Conservation (phyloP, 75 land plant genomes). For the Sequoiadendron giganteum region DNA sequence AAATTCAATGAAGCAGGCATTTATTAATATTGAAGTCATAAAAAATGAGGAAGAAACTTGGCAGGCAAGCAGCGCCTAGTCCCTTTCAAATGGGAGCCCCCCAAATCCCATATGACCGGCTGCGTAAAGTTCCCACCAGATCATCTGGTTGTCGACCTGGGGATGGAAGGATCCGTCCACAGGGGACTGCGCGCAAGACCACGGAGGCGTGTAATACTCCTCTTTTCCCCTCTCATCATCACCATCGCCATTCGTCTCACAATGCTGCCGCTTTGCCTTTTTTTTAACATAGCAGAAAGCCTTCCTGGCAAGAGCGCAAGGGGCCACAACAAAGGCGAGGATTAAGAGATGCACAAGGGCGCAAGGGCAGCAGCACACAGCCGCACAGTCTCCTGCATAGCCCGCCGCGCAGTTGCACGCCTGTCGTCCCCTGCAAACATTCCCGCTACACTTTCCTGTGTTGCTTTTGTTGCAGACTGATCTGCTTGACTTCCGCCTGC, state of each 20-base stretch:
- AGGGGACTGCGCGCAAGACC: neutral
- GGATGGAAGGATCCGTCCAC: neutral
- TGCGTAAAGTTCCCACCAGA: conserved; percentile 5
- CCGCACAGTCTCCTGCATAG: conserved; percentile 53
- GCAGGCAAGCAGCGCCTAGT: neutral
- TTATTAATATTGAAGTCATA: too few species aligned
- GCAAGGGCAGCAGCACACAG: conserved; percentile 50
- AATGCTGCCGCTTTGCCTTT: neutral
- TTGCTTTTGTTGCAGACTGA: neutral
- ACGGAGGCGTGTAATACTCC: neutral
- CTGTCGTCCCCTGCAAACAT: neutral
- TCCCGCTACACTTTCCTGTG: neutral
- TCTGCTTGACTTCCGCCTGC: too few species aligned
- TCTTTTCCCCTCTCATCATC: neutral
- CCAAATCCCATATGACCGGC: conserved; percentile 11
- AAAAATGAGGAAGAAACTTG: neutral
- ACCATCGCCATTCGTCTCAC: neutral
- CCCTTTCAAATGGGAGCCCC: neutral
- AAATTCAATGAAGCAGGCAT: too few species aligned
- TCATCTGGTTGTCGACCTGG: neutral
- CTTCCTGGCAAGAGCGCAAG: conserved; percentile 35
- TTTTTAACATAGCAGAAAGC: conserved; percentile 14
- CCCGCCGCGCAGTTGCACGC: conserved; percentile 20
- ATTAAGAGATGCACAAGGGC: conserved; percentile 27
- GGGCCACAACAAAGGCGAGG: conserved; percentile 35